Conservation (phyloP, 2,329 filamentous ascomycete genomes). For the Neophaeococcomyces aloes region DNA sequence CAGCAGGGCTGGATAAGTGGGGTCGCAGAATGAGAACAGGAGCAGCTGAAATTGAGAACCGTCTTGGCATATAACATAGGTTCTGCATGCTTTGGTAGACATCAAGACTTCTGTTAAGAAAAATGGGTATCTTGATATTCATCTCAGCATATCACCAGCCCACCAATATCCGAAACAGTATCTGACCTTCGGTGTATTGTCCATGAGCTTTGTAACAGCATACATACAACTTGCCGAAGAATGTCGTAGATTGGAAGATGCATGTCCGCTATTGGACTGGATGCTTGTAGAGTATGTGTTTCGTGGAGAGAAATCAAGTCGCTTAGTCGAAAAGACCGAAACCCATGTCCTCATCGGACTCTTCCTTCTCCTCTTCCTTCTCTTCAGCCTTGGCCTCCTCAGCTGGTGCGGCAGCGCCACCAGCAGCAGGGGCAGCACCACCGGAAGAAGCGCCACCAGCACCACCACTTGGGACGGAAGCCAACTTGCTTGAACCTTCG, state of each 20-base stretch:
- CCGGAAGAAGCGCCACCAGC: constrained; percentile 56
- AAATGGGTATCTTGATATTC: constrained; percentile 3
- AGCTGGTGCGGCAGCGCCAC: constrained; percentile 70
- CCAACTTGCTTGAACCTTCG: constrained; percentile 84
- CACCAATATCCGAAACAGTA: background rate
- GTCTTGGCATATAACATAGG: background rate
- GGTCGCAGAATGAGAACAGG: too few relatives aligned
- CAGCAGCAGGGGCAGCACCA: constrained; percentile 54
- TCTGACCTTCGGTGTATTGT: background rate
- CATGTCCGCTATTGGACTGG: background rate
- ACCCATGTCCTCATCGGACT: constrained; percentile 65
- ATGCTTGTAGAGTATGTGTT: background rate
- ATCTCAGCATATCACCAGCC: background rate
- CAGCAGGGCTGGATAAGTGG: too few relatives aligned
- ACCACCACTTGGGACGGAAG: constrained; percentile 91
- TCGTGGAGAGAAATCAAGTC: constrained; percentile 7
- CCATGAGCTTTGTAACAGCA: background rate
- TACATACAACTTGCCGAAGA: background rate
- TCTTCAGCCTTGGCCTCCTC: constrained; percentile 89
- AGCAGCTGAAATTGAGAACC: too few relatives aligned
- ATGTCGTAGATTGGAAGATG: background rate
- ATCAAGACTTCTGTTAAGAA: background rate
- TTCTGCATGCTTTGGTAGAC: background rate
- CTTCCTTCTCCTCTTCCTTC: constrained; percentile 75
- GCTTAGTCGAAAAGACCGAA: constrained; percentile 58